Evolutionary conservation across 305 asterid species (phyloP).

Genomic region (Fraxinus dipetala): DNA sequence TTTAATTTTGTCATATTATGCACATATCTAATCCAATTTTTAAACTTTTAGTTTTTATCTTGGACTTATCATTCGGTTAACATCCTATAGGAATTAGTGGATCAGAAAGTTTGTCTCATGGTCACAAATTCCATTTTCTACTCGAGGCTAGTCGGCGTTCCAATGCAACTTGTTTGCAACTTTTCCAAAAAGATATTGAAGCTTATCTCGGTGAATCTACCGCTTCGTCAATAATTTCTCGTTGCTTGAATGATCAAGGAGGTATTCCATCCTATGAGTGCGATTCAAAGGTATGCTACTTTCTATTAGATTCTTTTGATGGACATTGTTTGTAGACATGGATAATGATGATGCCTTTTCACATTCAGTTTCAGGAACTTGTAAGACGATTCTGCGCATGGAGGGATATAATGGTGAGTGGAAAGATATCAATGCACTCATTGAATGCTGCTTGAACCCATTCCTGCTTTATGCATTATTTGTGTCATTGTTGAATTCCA

Average conservation of each 20-base stretch:
- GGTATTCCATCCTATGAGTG: conserved; percentile 37
- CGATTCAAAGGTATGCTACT: conserved; percentile 50
- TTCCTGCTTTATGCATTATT: background rate
- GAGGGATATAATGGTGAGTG: conserved; percentile 96
- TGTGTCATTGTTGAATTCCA: background rate
- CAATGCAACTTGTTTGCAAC: conserved; percentile 70
- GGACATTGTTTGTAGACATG: conserved; percentile 14
- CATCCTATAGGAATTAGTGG: conserved; percentile 52
- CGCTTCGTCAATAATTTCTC: conserved; percentile 79
- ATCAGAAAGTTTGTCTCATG: conserved; percentile 76
- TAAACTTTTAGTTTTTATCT: conserved; percentile 3
- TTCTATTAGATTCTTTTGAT: conserved; percentile 17
- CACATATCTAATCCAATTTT: background rate
- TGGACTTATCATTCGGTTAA: conserved; percentile 24
- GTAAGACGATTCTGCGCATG: conserved; percentile 79
- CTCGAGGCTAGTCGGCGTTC: conserved; percentile 93
- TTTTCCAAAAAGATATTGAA: conserved; percentile 71
- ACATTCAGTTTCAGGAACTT: conserved; percentile 72
- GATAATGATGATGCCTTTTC: conserved; percentile 23
- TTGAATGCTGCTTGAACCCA: background rate
- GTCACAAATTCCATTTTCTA: conserved; percentile 68
- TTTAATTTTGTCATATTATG: conserved; percentile 8
- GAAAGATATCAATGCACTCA: conserved; percentile 11
- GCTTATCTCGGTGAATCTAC: conserved; percentile 83
- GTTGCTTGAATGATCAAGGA: conserved; percentile 65